phyloP scores from a whole-genome alignment of 192 early-diverging fungal genomes.

The Linnemannia zychae region DNA sequence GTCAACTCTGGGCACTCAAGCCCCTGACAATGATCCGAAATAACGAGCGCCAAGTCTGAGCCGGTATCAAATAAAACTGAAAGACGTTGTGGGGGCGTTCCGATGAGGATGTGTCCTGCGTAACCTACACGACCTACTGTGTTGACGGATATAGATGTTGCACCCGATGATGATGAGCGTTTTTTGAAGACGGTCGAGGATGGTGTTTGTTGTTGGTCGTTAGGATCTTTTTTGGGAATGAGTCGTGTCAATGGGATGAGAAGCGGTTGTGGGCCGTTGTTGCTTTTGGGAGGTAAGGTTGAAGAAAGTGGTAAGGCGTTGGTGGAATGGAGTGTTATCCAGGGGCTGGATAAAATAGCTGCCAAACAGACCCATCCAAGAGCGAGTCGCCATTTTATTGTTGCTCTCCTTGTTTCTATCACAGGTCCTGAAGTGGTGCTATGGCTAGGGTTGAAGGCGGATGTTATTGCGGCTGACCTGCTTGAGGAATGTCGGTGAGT shows the following conservation, averaged over 20 bases:
- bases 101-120: constrained; percentile 82
- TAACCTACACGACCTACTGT: constrained; percentile 27
- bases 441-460: neutral
- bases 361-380: neutral
- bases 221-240: neutral
- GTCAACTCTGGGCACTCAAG: constrained; percentile 19
- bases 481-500: neutral
- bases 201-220: neutral
- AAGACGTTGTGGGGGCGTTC: constrained; percentile 88
- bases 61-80: constrained; percentile 93
- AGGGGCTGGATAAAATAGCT: neutral
- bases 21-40: constrained; percentile 35
- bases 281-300: neutral
- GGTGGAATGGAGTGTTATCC: neutral
- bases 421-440: neutral
- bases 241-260: constrained; percentile 10
- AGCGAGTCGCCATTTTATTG: neutral
- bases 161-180: neutral
- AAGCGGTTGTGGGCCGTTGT: neutral
- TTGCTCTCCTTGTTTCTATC: neutral
- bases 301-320: neutral
- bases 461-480: neutral
- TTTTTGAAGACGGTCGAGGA: constrained; percentile 1
- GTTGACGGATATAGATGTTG: neutral
- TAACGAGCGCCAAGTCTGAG: constrained; percentile 62